Conservation (phyloP, 2,329 filamentous ascomycete genomes). For the Verticillium isaacii region DNA sequence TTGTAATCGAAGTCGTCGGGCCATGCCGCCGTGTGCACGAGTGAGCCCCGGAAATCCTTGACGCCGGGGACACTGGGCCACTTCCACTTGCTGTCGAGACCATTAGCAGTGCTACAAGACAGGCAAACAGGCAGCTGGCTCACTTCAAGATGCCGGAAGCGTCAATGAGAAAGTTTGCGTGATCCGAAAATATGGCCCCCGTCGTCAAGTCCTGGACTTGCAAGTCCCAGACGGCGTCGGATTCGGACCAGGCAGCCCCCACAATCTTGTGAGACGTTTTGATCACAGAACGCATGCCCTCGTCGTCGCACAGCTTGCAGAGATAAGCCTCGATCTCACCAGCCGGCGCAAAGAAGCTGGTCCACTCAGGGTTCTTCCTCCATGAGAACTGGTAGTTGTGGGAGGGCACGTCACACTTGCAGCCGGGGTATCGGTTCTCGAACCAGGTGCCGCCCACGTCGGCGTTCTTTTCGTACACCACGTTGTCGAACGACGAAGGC, state of each 20-base stretch:
- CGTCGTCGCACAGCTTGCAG: constrained; percentile 39
- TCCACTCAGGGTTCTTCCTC: constrained; percentile 55
- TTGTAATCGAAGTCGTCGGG: constrained; percentile 41
- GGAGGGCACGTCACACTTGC: constrained; percentile 50
- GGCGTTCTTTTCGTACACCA: constrained; percentile 52
- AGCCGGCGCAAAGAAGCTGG: constrained; percentile 49
- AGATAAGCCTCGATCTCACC: constrained; percentile 54
- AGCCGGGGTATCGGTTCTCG: constrained; percentile 55
- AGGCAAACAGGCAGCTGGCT: constrained; percentile 11
- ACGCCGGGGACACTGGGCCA: constrained; percentile 46
- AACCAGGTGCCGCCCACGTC: constrained; percentile 54
- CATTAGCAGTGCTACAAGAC: constrained; percentile 9
- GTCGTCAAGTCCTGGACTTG: constrained; percentile 31
- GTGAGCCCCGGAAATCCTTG: constrained; percentile 38
- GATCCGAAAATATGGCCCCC: constrained; percentile 34
- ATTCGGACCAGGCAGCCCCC: constrained; percentile 40
- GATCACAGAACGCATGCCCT: constrained; percentile 37
- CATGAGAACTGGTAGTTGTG: constrained; percentile 62
- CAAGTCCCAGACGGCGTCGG: constrained; percentile 35
- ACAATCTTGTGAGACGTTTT: constrained; percentile 36
- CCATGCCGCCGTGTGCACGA: constrained; percentile 52
- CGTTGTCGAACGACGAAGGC: constrained; percentile 33
- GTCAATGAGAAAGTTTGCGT: constrained; percentile 43
- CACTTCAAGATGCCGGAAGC: constrained; percentile 50
- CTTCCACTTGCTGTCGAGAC: constrained; percentile 38